Percentiles rank a stretch among this genome's conserved stretches.
These are phyloP conservation scores for Calonectria pteridis DNA, from an alignment of 2,329 filamentous ascomycete species.

Conservation along the genomic window DNA sequence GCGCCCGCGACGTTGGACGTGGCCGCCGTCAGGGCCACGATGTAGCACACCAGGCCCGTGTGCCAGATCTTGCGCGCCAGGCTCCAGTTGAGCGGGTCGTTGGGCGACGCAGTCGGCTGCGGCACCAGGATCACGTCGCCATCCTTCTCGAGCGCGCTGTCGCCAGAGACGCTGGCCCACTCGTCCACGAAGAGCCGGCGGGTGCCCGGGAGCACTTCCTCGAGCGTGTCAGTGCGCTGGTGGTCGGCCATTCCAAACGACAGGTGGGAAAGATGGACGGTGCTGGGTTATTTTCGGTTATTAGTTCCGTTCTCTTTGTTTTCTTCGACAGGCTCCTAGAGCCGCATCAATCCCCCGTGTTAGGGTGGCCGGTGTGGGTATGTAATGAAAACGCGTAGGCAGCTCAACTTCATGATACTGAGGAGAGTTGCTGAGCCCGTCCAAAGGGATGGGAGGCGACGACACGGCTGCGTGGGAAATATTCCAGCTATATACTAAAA, in stretches of 20 bases:
- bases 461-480: background rate
- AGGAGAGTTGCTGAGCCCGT: background rate
- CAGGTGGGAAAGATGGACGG: background rate
- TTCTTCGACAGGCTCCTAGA: slow-evolving; percentile 15
- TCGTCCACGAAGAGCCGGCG: slow-evolving; percentile 45
- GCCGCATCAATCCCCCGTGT: slow-evolving; percentile 18
- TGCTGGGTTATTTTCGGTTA: background rate
- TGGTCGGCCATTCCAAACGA: slow-evolving; percentile 36
- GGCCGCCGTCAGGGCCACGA: slow-evolving; percentile 67
- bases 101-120: slow-evolving; percentile 64
- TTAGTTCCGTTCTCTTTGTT: background rate
- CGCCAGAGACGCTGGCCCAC: slow-evolving; percentile 42
- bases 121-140: slow-evolving; percentile 65
- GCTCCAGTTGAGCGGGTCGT: slow-evolving; percentile 67
- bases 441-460: background rate
- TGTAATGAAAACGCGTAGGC: slow-evolving; percentile 2
- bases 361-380: slow-evolving; percentile 21
- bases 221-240: slow-evolving; percentile 29
- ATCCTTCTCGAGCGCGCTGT: slow-evolving; percentile 44
- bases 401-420: slow-evolving; percentile 19
- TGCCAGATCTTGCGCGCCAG: slow-evolving; percentile 62
- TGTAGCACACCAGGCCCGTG: slow-evolving; percentile 63
- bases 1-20: slow-evolving; percentile 68
- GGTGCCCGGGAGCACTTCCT: slow-evolving; percentile 48
- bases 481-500: background rate